Percentiles rank a stretch among this genome's conserved stretches.
Conservation (phyloP, 805 yeast genomes). For the Kodamaea jinghongensis region DNA sequence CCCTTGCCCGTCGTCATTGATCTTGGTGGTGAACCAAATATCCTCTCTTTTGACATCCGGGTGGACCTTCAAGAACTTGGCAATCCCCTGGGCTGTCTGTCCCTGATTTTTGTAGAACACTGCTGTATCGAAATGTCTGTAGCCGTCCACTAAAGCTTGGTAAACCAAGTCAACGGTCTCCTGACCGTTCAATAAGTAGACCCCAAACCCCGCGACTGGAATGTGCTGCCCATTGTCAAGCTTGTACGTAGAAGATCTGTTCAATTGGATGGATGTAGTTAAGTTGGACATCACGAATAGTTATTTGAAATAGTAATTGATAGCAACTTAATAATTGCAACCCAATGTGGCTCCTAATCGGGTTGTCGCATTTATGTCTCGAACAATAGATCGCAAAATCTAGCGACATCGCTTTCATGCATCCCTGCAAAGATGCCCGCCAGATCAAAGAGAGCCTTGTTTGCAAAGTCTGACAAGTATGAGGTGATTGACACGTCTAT, state of each 20-base stretch:
- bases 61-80: slow-evolving; percentile 47
- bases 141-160: slow-evolving; percentile 61
- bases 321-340: too few species aligned
- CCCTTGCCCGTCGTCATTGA: slow-evolving; percentile 29
- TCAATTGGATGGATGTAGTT: slow-evolving; percentile 35
- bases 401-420: neutral
- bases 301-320: too few species aligned
- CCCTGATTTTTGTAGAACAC: slow-evolving; percentile 61
- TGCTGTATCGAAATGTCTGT: slow-evolving; percentile 75
- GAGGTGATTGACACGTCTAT: slow-evolving; percentile 16
- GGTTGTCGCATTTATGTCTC: neutral
- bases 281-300: slow-evolving; percentile 29
- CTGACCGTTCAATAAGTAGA: slow-evolving; percentile 41
- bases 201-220: slow-evolving; percentile 59
- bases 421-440: slow-evolving; percentile 1
- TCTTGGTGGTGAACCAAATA: slow-evolving; percentile 39
- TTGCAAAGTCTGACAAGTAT: slow-evolving; percentile 12
- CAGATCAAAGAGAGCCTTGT: neutral
- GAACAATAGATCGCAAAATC: neutral
- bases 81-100: slow-evolving; percentile 60
- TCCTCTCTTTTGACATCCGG: slow-evolving; percentile 32
- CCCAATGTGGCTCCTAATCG: too few species aligned
- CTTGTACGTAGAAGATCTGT: slow-evolving; percentile 33
- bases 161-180: slow-evolving; percentile 46
- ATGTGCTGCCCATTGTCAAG: slow-evolving; percentile 55